These are phyloP conservation scores for Pezicula carpinea DNA, from an alignment of 2,329 filamentous ascomycete genomes.

Conservation along the genomic window DNA sequence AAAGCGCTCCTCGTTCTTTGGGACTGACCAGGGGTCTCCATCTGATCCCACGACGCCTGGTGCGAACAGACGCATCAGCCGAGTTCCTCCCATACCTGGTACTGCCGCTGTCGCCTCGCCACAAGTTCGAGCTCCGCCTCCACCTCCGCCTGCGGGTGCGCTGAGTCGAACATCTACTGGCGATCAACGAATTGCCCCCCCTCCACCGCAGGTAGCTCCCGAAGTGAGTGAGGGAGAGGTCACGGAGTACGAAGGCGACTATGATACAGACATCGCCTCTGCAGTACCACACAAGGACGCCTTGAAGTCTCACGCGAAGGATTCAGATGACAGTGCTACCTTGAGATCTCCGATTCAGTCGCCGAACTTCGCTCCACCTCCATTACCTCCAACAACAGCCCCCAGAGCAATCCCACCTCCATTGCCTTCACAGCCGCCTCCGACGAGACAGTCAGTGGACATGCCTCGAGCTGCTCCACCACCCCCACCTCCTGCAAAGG, in stretches of 20 bases:
- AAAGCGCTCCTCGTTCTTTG: slow-evolving; percentile 31
- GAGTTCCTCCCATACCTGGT: slow-evolving; percentile 59
- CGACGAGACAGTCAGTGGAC: slow-evolving; percentile 60
- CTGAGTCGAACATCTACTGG: slow-evolving; percentile 55
- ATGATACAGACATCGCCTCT: slow-evolving; percentile 96
- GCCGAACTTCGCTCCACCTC: slow-evolving; percentile 40
- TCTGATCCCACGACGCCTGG: slow-evolving; percentile 36
- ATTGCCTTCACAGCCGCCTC: slow-evolving; percentile 54
- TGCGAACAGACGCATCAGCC: slow-evolving; percentile 47
- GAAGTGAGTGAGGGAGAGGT: slow-evolving; percentile 71
- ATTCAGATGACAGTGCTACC: slow-evolving; percentile 65
- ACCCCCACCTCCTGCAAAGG: slow-evolving; percentile 35
- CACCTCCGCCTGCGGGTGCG: slow-evolving; percentile 54
- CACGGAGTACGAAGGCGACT: slow-evolving; percentile 95
- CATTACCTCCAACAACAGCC: slow-evolving; percentile 47
- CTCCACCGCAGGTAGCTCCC: slow-evolving; percentile 39
- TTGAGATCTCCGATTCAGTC: slow-evolving; percentile 39
- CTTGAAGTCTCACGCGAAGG: slow-evolving; percentile 73
- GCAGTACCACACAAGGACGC: slow-evolving; percentile 92
- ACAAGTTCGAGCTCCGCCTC: slow-evolving; percentile 60
- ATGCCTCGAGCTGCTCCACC: slow-evolving; percentile 63
- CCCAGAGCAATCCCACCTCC: slow-evolving; percentile 62
- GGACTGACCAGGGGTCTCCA: slow-evolving; percentile 25
- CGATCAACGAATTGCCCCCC: slow-evolving; percentile 43
- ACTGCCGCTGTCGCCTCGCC: slow-evolving; percentile 38